A percentile compares a stretch with the other conserved stretches of the same genome.
Evolutionary conservation across 2,329 filamentous ascomycete species (phyloP).

Genomic region (Scytalidium sp.): DNA sequence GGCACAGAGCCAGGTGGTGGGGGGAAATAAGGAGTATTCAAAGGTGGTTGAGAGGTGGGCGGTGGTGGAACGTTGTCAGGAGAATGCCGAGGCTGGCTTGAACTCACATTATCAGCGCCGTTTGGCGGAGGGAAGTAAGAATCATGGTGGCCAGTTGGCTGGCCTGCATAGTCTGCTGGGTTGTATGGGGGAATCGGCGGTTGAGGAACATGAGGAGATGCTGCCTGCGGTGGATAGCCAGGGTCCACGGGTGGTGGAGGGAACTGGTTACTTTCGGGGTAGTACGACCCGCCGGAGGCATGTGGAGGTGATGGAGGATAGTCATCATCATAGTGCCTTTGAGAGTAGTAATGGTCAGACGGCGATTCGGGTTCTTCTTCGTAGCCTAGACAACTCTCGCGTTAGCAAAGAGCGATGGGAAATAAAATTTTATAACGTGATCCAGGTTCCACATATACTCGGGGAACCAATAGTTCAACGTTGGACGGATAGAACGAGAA

Average conservation of each 20-base stretch:
- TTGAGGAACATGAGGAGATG: slow-evolving; percentile 18
- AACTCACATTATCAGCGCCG: slow-evolving; percentile 31
- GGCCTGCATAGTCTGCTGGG: slow-evolving; percentile 25
- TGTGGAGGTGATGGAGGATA: slow-evolving; percentile 30
- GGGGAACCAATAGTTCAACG: too few relatives aligned
- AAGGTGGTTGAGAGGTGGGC: slow-evolving; percentile 8
- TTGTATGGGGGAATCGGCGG: slow-evolving; percentile 27
- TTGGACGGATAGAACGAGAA: not conserved
- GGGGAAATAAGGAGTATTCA: slow-evolving; percentile 21
- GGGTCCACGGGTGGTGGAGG: slow-evolving; percentile 15
- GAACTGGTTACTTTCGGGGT: slow-evolving; percentile 21
- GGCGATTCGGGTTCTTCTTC: slow-evolving; percentile 27
- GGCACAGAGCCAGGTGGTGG: slow-evolving; percentile 15
- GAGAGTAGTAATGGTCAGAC: slow-evolving; percentile 26
- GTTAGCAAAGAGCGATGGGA: not conserved
- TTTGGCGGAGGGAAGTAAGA: slow-evolving; percentile 15
- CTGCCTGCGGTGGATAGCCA: slow-evolving; percentile 8
- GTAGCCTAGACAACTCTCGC: slow-evolving; percentile 13
- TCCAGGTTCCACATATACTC: too few relatives aligned
- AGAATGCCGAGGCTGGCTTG: slow-evolving; percentile 9
- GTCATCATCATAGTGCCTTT: slow-evolving; percentile 22
- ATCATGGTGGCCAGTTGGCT: slow-evolving; percentile 14
- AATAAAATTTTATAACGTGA: too few relatives aligned
- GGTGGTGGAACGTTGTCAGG: slow-evolving; percentile 4
- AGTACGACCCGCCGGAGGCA: slow-evolving; percentile 29